Base-by-base conservation (phyloP, 208 protist genomes). In the Lotmaria passim region DNA sequence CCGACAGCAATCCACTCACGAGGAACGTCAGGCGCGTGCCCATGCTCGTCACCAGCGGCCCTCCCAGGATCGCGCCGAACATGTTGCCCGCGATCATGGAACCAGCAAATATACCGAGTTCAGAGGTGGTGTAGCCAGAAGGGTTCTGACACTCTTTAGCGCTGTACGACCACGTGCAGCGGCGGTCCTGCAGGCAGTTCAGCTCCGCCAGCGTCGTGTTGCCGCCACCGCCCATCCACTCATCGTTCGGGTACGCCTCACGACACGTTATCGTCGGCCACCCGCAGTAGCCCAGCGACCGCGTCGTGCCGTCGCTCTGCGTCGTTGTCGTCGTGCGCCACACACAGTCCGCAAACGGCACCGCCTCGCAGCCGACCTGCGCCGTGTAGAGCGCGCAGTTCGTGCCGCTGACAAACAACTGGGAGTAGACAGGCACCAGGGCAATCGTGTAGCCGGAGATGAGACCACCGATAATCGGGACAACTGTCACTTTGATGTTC, bases 351-450 rank as follows among this genome's bases (percentile, higher is more conserved):
- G 74, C 61, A 65, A 84, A 83, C 38, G 74, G 52, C 30, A 87
- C 62, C 19, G 79, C 81, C 41, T 74, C 66, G 47, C 85, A 93
- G 7, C 61, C 53, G 14, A 17, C 67, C 56, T 61, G 12, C 3
- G 57, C 63, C 12, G 72, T 68, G 82, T 83, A 91, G 8, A 69
- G 21, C 24, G 69, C 69, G 60, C 90, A 95, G 61, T 89, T 85
- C 8, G 70, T 83, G 46, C 75, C 75, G 8, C 6, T 39, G 12
- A 39, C 12, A 12, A 14, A 39, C 36, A 39, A 14, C 36, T 39
- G 36, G 8, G 44, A 17, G 30, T 39, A 36, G 28, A 23, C 7
- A 7, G 23, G 19, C 17, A 47, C 38, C 23, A 24, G 19, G 23
- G 19, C 24, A 15, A 48, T 61, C 6, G 56, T 48, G 38, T 33